Evolutionary conservation across 495 filamentous ascomycete species (phyloP).

Genomic region (Sordaria brevicollis): DNA sequence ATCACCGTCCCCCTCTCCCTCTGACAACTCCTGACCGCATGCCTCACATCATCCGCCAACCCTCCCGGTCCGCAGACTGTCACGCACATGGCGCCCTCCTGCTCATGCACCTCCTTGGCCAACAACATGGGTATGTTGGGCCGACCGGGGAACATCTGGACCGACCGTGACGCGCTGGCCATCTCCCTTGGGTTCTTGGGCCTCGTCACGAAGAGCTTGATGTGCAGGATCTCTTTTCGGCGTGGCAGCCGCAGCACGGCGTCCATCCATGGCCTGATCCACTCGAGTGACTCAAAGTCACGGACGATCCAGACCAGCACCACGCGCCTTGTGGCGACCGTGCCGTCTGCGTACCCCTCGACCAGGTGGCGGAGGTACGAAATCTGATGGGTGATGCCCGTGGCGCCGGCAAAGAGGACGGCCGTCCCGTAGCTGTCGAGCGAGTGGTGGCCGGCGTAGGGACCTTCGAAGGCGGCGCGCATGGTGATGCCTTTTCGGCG

Average conservation of each 20-base stretch:
- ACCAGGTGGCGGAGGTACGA: conserved; percentile 79
- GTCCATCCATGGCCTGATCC: conserved; percentile 92
- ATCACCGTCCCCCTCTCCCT: conserved; percentile 44
- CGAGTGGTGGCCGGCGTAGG: conserved; percentile 72
- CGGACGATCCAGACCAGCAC: conserved; percentile 88
- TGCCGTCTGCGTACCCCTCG: conserved; percentile 58
- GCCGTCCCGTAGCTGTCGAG: conserved; percentile 85
- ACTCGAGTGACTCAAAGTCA: conserved; percentile 77
- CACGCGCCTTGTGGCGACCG: conserved; percentile 67
- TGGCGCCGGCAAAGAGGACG: conserved; percentile 82
- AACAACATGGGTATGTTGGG: conserved; percentile 72
- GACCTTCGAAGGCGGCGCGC: conserved; percentile 61
- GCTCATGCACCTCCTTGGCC: conserved; percentile 62
- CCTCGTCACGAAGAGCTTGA: conserved; percentile 81
- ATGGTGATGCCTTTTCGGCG: conserved; percentile 16
- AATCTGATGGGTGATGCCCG: conserved; percentile 90
- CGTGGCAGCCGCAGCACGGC: conserved; percentile 67
- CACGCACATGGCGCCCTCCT: conserved; percentile 83
- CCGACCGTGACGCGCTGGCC: conserved; percentile 55
- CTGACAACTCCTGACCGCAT: conserved; percentile 59
- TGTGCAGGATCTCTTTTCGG: conserved; percentile 65
- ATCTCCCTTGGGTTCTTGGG: conserved; percentile 67
- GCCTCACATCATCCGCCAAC: conserved; percentile 73
- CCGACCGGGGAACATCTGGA: conserved; percentile 83
- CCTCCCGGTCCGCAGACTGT: conserved; percentile 79